phyloP scores from a whole-genome alignment of 2,329 filamentous ascomycete genomes.

The Fusarium tjaetaba region DNA sequence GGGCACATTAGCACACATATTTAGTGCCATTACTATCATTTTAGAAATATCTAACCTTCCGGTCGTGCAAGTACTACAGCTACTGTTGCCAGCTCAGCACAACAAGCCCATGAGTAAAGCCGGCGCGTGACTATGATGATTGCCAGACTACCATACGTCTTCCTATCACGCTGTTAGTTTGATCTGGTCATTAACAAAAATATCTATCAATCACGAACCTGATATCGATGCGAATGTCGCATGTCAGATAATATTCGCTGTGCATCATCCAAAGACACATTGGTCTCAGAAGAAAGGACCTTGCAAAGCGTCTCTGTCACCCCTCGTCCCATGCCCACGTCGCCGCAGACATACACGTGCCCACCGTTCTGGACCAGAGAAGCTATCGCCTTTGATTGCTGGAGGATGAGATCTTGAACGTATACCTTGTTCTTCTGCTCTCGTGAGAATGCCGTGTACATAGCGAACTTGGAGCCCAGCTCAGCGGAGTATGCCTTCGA shows the following conservation, averaged over 20 bases:
- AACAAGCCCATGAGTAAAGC: too few relatives aligned
- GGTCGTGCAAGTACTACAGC: too few relatives aligned
- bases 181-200: not conserved
- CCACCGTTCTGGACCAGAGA: not conserved
- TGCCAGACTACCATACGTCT: not conserved
- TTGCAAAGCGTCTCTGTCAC: not conserved
- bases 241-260: not conserved
- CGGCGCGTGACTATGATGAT: too few relatives aligned
- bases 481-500: not conserved
- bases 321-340: not conserved
- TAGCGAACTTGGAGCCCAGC: not conserved
- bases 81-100: too few relatives aligned
- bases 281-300: not conserved
- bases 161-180: fast-evolving
- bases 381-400: fast-evolving
- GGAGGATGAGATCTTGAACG: not conserved
- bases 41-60: too few relatives aligned
- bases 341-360: not conserved
- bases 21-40: too few relatives aligned
- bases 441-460: not conserved
- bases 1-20: too few relatives aligned
- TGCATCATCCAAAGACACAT: fast-evolving
- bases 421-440: fast-evolving
- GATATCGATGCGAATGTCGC: not conserved
- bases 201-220: fast-evolving